Evolutionary conservation across 305 asterid species (phyloP).

Genomic region (Fraxinus baroniana): DNA sequence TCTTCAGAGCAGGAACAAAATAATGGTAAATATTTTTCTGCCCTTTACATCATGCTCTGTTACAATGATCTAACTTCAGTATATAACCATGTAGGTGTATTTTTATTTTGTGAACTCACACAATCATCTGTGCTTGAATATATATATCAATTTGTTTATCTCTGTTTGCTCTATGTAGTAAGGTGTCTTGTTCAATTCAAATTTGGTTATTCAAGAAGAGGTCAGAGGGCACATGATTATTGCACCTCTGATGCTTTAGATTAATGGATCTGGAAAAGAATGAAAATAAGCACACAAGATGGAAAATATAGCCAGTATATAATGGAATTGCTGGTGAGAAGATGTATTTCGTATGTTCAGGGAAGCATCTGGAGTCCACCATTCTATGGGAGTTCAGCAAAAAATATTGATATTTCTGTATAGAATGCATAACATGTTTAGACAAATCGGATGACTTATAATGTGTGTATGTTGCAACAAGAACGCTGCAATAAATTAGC

Average conservation of each 20-base stretch:
- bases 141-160: background rate
- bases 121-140: background rate
- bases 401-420: background rate
- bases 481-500: background rate
- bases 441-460: conserved; percentile 1
- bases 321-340: background rate
- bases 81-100: background rate
- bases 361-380: background rate
- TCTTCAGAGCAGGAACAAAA: conserved; percentile 38
- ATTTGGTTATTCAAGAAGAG: background rate
- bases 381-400: background rate
- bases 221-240: background rate
- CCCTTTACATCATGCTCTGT: background rate
- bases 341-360: background rate
- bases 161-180: background rate
- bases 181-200: conserved; percentile 7
- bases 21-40: conserved; percentile 42
- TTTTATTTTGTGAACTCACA: background rate
- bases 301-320: background rate
- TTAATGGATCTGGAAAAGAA: background rate
- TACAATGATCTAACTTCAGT: background rate
- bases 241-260: background rate
- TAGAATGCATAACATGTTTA: background rate
- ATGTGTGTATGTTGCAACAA: background rate
- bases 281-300: background rate